phyloP scores from a whole-genome alignment of 495 filamentous ascomycete species.

The Penicilliopsis zonata region DNA sequence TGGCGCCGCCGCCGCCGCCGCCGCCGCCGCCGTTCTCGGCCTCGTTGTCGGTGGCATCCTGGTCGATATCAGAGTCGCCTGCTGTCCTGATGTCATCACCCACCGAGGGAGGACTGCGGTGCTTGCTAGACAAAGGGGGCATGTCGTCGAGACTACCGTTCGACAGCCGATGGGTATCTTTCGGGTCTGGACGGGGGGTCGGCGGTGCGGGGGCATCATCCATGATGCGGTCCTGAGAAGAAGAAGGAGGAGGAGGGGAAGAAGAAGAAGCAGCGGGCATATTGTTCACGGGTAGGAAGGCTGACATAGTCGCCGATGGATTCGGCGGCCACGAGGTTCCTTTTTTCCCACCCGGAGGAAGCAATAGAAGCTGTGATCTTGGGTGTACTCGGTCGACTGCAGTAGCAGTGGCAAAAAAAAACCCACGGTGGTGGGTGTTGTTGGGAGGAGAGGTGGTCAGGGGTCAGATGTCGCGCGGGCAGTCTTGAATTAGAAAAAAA shows the following conservation, averaged over 20 bases:
- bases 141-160: conserved; percentile 21
- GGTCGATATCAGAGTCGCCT: conserved; percentile 57
- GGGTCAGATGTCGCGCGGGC: no score
- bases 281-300: conserved; percentile 71
- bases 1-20: conserved; percentile 58
- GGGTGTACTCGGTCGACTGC: no score
- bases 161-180: conserved; percentile 22
- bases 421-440: no score
- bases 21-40: conserved; percentile 62
- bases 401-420: no score
- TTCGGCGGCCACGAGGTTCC: no score
- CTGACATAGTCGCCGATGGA: conserved; percentile 32
- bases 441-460: no score
- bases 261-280: no score
- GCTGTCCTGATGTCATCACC: conserved; percentile 70
- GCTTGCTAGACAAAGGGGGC: conserved; percentile 1
- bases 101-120: conserved; percentile 15
- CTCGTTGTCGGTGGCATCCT: conserved; percentile 67
- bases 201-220: conserved; percentile 50
- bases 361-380: no score
- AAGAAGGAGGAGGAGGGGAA: no score
- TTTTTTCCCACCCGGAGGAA: no score
- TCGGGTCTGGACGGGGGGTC: conserved; percentile 45
- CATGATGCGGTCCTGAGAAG: conserved; percentile 37
- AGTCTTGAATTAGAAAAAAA: no score